Evolutionary conservation across 176 grass and related monocot genomes (phyloP).

Genomic region (bread wheat (Triticum aestivum)): IWGSC_CS_RefSeq_v2.1 NC_057810.1:17151859-17152358

Average conservation of each 20-base stretch:
- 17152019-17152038: neutral
- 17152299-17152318: slow-evolving; percentile 35
- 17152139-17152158: no score
- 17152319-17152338: slow-evolving; percentile 22
- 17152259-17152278: slow-evolving; percentile 29
- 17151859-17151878: no score
- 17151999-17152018: neutral
- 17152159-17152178: no score
- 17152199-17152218: neutral
- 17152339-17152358: slow-evolving; percentile 42
- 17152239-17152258: slow-evolving; percentile 37
- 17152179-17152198: no score
- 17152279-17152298: slow-evolving; percentile 27
- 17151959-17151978: no score
- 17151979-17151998: neutral
- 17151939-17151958: no score
- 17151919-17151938: neutral
- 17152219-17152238: slow-evolving; percentile 35
- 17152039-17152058: neutral
- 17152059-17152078: neutral
- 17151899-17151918: neutral
- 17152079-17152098: neutral
- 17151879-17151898: neutral
- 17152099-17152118: neutral
- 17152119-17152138: neutral